Percentiles rank a stretch among this genome's conserved stretches.
Conservation (phyloP, 352 stramenopile species). For the Peronospora tabacina region DNA sequence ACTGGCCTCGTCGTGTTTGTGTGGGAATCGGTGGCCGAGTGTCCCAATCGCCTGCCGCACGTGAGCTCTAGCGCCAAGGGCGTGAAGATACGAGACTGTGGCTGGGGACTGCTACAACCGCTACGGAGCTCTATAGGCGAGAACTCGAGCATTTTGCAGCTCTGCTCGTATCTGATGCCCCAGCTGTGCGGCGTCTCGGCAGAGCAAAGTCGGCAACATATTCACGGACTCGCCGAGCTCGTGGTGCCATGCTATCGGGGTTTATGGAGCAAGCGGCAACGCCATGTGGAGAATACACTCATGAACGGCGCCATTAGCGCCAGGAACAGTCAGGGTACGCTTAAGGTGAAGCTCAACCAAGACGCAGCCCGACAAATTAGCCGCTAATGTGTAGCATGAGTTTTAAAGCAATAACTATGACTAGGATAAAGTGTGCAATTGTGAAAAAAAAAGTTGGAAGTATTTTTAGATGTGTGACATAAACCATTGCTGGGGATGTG, state of each 20-base stretch:
- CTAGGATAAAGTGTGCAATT: constrained; percentile 21
- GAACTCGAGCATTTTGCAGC: constrained; percentile 41
- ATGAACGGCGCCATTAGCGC: constrained; percentile 39
- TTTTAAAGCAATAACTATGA: constrained; percentile 28
- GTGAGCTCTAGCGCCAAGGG: constrained; percentile 23
- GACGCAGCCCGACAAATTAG: constrained; percentile 10
- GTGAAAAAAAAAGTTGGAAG: neutral
- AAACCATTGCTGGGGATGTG: no score
- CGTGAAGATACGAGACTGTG: constrained; percentile 40
- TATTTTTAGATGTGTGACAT: constrained; percentile 2
- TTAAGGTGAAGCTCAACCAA: constrained; percentile 16
- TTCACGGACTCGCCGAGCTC: constrained; percentile 37
- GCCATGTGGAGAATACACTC: constrained; percentile 39
- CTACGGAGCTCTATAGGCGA: constrained; percentile 22
- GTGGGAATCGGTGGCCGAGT: constrained; percentile 45
- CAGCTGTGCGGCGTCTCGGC: constrained; percentile 25
- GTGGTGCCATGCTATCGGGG: constrained; percentile 35
- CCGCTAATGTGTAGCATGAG: constrained; percentile 17
- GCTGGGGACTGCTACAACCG: constrained; percentile 41
- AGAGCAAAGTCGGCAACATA: constrained; percentile 37
- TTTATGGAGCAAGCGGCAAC: constrained; percentile 43
- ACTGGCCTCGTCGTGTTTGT: constrained; percentile 37
- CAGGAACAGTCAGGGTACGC: constrained; percentile 11
- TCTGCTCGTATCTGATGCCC: constrained; percentile 46
- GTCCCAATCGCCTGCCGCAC: constrained; percentile 21